These are phyloP conservation scores for Kazachstania viticola DNA, from an alignment of 805 yeast species.

Conservation along the genomic window DNA sequence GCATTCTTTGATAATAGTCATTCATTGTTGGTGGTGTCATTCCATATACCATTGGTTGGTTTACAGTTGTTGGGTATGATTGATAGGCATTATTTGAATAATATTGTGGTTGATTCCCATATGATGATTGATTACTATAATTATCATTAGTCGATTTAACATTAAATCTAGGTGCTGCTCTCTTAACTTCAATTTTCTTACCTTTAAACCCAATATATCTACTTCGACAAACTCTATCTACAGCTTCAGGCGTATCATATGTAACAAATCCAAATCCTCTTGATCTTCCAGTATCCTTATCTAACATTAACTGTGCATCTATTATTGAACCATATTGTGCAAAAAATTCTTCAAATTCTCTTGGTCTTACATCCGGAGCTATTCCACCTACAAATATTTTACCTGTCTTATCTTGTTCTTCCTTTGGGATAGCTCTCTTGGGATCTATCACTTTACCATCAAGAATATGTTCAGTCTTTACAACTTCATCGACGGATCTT, in stretches of 20 bases:
- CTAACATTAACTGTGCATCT: constrained; percentile 94
- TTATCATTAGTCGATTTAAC: constrained; percentile 44
- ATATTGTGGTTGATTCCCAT: constrained; percentile 34
- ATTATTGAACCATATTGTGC: constrained; percentile 82
- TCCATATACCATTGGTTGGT: no score
- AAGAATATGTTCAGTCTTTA: constrained; percentile 73
- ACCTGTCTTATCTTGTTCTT: constrained; percentile 93
- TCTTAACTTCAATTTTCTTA: constrained; percentile 70
- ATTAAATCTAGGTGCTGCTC: constrained; percentile 69
- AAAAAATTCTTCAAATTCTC: constrained; percentile 79
- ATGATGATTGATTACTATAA: constrained; percentile 54
- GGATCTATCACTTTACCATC: constrained; percentile 98
- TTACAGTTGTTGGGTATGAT: no score
- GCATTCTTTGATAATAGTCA: no score
- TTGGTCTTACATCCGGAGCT: constrained; percentile 86
- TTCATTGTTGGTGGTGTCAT: no score
- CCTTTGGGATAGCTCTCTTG: constrained; percentile 93
- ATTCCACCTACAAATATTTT: constrained; percentile 97
- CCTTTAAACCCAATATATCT: constrained; percentile 80
- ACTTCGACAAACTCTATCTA: constrained; percentile 74
- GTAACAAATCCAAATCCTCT: constrained; percentile 97
- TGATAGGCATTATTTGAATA: no score
- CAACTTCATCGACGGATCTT: constrained; percentile 72
- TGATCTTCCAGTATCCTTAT: constrained; percentile 93
- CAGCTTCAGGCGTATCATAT: constrained; percentile 92